A percentile compares a stretch with the other conserved stretches of the same genome.
Evolutionary conservation across 129 eudicot genomes (phyloP).

Genomic region (Logfia minima): DNA sequence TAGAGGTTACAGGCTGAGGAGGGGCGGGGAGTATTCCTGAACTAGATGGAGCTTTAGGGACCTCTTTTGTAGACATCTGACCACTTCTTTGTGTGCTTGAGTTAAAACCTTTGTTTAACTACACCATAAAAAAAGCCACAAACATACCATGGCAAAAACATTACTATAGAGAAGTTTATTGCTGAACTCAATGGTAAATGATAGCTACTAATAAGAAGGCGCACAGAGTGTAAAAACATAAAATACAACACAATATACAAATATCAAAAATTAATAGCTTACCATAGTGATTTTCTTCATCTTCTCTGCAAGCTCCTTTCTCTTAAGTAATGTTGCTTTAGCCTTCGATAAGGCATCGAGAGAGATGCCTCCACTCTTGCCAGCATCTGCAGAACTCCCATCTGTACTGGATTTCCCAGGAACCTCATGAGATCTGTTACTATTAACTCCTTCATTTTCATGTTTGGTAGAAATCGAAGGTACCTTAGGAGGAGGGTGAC

Average conservation of each 20-base stretch:
- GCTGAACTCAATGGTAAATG: background rate
- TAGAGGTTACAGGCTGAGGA: constrained; percentile 28
- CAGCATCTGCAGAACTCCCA: constrained; percentile 78
- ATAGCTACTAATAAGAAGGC: background rate
- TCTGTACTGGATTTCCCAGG: constrained; percentile 99
- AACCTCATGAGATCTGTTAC: constrained; percentile 99
- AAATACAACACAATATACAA: background rate
- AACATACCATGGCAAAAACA: constrained; percentile 1
- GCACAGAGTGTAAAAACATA: background rate
- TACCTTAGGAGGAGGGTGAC: constrained; percentile 75
- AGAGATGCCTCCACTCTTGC: constrained; percentile 72
- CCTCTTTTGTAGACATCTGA: constrained; percentile 44
- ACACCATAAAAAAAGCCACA: constrained; percentile 8
- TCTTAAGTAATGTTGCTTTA: constrained; percentile 78
- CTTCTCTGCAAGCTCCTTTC: constrained; percentile 73
- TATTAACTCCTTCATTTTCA: constrained; percentile 99
- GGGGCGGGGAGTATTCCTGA: constrained; percentile 47
- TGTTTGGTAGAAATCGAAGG: constrained; percentile 85
- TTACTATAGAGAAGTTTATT: background rate
- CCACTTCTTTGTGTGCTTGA: constrained; percentile 41
- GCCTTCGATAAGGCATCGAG: constrained; percentile 91
- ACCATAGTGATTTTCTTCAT: constrained; percentile 80
- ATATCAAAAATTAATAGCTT: constrained; percentile 23
- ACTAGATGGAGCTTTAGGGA: constrained; percentile 35
- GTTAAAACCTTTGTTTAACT: constrained; percentile 60